A percentile compares a stretch with the other conserved stretches of the same genome.
These are phyloP conservation scores for Cladosporium halotolerans DNA, from an alignment of 2,329 filamentous ascomycete species.

Conservation along the genomic window DNA sequence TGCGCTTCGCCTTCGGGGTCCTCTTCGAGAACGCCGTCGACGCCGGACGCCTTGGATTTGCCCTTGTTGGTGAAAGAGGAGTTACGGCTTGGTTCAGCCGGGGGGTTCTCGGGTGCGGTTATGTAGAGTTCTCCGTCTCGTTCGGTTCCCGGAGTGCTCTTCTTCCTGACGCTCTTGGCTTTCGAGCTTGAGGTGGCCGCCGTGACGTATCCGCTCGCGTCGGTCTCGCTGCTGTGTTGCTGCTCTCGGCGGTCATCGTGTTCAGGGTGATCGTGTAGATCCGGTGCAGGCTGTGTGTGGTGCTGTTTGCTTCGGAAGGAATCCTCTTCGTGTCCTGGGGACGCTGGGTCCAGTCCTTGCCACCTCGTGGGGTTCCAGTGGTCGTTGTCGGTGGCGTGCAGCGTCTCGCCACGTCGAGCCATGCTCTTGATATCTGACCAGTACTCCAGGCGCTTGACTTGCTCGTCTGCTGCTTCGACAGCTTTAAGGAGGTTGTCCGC, in stretches of 20 bases:
- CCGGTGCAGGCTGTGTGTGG: constrained; percentile 12
- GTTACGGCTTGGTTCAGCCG: background rate
- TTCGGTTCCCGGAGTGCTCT: background rate
- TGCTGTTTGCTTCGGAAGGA: constrained; percentile 17
- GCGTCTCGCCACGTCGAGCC: constrained; percentile 13
- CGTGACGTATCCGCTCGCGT: constrained; percentile 6
- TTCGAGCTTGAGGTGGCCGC: constrained; percentile 4
- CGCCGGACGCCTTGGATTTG: background rate
- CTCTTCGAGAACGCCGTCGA: constrained; percentile 10
- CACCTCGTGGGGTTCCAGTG: constrained; percentile 10
- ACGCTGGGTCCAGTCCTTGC: constrained; percentile 11
- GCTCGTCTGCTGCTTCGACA: constrained; percentile 68
- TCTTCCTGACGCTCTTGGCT: background rate
- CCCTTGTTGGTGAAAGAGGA: background rate
- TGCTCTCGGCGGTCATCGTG: background rate
- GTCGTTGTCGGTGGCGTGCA: background rate
- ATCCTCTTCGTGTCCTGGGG: constrained; percentile 10
- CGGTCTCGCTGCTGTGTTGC: constrained; percentile 5
- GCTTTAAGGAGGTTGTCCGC: constrained; percentile 68
- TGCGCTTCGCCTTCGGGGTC: constrained; percentile 6
- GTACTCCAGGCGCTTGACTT: constrained; percentile 75
- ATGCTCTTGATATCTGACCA: constrained; percentile 65
- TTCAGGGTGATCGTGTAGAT: constrained; percentile 17
- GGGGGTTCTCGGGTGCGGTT: constrained; percentile 1
- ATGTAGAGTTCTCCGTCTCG: constrained; percentile 1